A percentile compares a stretch with the other conserved stretches of the same genome.
Conservation (phyloP, 257 asterid species). For the Ballota nigra region DNA sequence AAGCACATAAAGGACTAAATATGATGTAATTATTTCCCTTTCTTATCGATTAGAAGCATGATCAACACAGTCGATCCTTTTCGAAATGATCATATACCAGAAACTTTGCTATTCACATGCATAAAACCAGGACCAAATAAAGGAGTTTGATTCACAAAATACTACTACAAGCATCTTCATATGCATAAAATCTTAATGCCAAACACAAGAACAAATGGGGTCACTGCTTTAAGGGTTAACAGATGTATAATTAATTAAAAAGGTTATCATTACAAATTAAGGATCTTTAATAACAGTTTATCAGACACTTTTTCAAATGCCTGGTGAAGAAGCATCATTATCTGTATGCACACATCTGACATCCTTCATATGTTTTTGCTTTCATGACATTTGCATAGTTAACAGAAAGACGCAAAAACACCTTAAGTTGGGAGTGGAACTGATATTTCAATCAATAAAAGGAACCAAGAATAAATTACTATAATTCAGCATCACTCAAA, state of each 20-base stretch:
- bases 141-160: too few relatives aligned
- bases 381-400: slow-evolving; percentile 1
- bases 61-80: not conserved
- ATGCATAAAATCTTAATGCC: too few relatives aligned
- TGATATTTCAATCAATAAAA: not conserved
- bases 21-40: not conserved
- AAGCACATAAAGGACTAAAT: not conserved
- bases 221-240: not conserved
- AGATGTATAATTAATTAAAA: not conserved
- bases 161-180: too few relatives aligned
- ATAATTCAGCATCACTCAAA: slow-evolving; percentile 6
- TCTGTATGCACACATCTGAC: not conserved
- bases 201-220: too few relatives aligned
- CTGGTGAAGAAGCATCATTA: not conserved
- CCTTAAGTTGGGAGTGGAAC: not conserved
- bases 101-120: not conserved
- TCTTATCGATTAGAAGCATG: not conserved
- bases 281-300: not conserved
- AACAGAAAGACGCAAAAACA: not conserved
- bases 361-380: not conserved
- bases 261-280: not conserved
- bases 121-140: not conserved
- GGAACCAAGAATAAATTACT: not conserved
- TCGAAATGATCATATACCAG: not conserved
- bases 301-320: not conserved